Percentiles rank a stretch among this genome's conserved stretches.
These are phyloP conservation scores for Sugiyamaella floridensis DNA, from an alignment of 805 yeast genomes.

Conservation along the genomic window DNA sequence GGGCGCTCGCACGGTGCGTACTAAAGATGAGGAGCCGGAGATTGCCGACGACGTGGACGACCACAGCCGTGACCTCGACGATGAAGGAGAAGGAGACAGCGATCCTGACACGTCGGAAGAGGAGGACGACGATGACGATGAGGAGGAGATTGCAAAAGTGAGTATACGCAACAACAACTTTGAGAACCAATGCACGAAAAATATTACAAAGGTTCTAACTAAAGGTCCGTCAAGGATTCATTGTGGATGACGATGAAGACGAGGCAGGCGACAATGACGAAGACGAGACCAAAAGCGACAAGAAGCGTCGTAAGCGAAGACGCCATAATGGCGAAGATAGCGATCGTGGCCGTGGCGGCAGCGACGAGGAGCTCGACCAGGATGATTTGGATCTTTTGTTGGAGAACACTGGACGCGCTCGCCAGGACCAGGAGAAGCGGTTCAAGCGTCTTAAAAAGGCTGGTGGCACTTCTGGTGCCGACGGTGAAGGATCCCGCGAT, in stretches of 20 bases:
- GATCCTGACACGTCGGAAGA: constrained; percentile 73
- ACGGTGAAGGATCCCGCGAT: constrained; percentile 31
- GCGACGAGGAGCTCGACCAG: constrained; percentile 73
- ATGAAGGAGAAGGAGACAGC: constrained; percentile 30
- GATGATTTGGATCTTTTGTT: constrained; percentile 88
- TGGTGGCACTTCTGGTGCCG: constrained; percentile 32
- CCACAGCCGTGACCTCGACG: constrained; percentile 8
- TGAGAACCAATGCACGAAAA: too few species aligned
- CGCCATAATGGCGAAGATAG: constrained; percentile 16
- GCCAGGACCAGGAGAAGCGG: constrained; percentile 32
- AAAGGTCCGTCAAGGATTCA: constrained; percentile 78
- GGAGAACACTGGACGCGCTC: constrained; percentile 69
- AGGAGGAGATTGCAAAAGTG: constrained; percentile 68
- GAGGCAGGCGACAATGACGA: constrained; percentile 44
- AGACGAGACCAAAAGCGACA: constrained; percentile 17
- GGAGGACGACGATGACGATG: constrained; percentile 90
- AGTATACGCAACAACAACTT: constrained; percentile 5
- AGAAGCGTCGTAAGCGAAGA: constrained; percentile 20
- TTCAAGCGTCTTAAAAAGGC: constrained; percentile 84
- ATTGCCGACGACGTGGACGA: constrained; percentile 17
- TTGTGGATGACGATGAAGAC: constrained; percentile 87
- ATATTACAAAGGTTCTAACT: constrained; percentile 3
- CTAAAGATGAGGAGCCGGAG: not conserved
- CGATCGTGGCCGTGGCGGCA: constrained; percentile 12
- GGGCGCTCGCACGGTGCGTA: not conserved